phyloP scores from a whole-genome alignment of 1,139 yeast genomes.

The Yamadazyma conglobata region DNA sequence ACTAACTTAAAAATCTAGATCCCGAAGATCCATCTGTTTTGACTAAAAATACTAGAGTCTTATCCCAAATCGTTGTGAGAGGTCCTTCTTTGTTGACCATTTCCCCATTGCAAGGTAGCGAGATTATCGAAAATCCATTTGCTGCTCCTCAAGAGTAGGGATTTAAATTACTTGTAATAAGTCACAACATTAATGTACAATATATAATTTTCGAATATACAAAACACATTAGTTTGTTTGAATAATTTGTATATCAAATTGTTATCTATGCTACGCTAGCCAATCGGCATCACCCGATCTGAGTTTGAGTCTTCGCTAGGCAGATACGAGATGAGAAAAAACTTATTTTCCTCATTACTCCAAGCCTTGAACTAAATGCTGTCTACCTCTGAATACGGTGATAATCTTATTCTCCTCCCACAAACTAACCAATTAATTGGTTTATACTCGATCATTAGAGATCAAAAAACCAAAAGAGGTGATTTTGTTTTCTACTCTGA shows the following conservation, averaged over 20 bases:
- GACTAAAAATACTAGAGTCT: conserved; percentile 53
- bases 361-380: conserved; percentile 4
- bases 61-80: conserved; percentile 86
- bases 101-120: conserved; percentile 83
- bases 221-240: too few relatives aligned
- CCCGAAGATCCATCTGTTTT: conserved; percentile 54
- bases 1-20: conserved; percentile 44
- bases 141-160: conserved; percentile 6
- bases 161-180: too few relatives aligned
- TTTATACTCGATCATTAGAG: conserved; percentile 85
- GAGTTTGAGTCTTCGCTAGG: too few relatives aligned
- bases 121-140: conserved; percentile 73
- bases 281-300: too few relatives aligned
- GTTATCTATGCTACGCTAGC: too few relatives aligned
- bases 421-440: conserved; percentile 90
- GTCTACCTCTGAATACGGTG: conserved; percentile 9
- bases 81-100: conserved; percentile 80
- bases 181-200: too few relatives aligned
- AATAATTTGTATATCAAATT: too few relatives aligned
- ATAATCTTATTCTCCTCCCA: conserved; percentile 68
- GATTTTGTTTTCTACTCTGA: conserved; percentile 95
- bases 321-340: too few relatives aligned
- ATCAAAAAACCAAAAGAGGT: conserved; percentile 71
- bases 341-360: background rate
- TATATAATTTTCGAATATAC: too few relatives aligned